Percentiles rank a stretch among this genome's conserved stretches.
Evolutionary conservation across 306 rosid genomes (phyloP).

Genomic region (Crataegus laevigata): DNA sequence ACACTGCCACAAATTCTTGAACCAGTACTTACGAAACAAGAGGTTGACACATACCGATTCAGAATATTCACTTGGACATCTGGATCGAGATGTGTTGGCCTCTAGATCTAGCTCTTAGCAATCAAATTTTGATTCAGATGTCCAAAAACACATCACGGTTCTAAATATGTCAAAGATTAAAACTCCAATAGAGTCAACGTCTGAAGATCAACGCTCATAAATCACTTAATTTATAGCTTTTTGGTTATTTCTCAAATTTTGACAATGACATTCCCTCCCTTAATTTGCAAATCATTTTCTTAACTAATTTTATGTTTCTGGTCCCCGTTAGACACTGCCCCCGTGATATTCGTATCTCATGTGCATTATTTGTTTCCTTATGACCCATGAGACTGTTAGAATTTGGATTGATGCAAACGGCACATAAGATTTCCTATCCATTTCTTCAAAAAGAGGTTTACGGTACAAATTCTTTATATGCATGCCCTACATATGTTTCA

Average conservation of each 20-base stretch:
- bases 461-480: not conserved
- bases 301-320: not conserved
- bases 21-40: too few species aligned
- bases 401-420: not conserved
- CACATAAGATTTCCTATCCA: not conserved
- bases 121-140: too few species aligned
- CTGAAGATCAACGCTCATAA: not conserved
- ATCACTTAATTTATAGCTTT: not conserved
- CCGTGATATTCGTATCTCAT: not conserved
- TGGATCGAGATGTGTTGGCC: too few species aligned
- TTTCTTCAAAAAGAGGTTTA: not conserved
- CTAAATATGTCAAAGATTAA: not conserved
- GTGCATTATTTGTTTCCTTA: not conserved
- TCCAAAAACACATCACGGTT: too few species aligned
- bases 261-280: not conserved
- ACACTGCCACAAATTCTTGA: too few species aligned
- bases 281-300: not conserved
- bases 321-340: not conserved
- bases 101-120: accelerated
- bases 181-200: not conserved
- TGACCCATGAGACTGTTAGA: not conserved
- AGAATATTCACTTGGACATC: too few species aligned
- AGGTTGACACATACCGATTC: too few species aligned
- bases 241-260: not conserved
- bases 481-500: not conserved